Evolutionary conservation across 2,329 filamentous ascomycete genomes (phyloP), one percentile per base, ranked within the genome.

Genomic region (Coniochaeta sp.): DNA sequence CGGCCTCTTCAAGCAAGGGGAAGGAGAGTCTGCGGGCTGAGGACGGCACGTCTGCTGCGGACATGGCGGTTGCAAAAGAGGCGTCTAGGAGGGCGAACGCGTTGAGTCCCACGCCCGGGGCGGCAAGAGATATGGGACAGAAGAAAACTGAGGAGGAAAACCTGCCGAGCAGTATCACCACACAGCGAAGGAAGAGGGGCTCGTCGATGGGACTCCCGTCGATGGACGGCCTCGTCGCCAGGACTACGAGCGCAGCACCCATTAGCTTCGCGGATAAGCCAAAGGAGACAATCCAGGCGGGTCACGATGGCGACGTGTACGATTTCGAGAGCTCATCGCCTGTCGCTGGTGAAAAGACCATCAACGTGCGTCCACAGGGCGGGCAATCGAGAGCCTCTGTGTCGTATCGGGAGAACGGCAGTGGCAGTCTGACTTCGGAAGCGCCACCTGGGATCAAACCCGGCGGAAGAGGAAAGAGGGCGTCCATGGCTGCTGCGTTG

Each of bases 241-340:
- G 14, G 3, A 52, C 22, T 44, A 58, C 34, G 52, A 26, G 36
- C 30, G 44, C 10, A 36, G 19, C 38, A 12, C 17, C 34, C 56
- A 38, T 16, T 30, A 26, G 26, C 50, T 56, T 8, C 22, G 16
- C 14, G 38, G 26, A 56, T 38, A 59, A 22, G 22, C 58, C 24
- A 10, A 16, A 24, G 56, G 52, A 50, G 40, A 5, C 44, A n/a
- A 3, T 22, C 17, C 47, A 3, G 70, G 12, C 19, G n/a, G 34
- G 14, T 7, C 4, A 38, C 32, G 30, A 24, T 38, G 54, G 36
- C 9, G 83, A 86, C 64, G 73, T 84, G 7, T 85, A 86, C 63
- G 82, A 85, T 59, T 84, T 86, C 63, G 74, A 74, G 7, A 75
- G 73, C 60, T 77, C 78, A 2, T 81, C 81, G 5, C 79, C 80